Percentiles rank a stretch among this genome's conserved stretches.
Conservation (phyloP, 2,329 filamentous ascomycete species). For the Colletotrichum eleusines region DNA sequence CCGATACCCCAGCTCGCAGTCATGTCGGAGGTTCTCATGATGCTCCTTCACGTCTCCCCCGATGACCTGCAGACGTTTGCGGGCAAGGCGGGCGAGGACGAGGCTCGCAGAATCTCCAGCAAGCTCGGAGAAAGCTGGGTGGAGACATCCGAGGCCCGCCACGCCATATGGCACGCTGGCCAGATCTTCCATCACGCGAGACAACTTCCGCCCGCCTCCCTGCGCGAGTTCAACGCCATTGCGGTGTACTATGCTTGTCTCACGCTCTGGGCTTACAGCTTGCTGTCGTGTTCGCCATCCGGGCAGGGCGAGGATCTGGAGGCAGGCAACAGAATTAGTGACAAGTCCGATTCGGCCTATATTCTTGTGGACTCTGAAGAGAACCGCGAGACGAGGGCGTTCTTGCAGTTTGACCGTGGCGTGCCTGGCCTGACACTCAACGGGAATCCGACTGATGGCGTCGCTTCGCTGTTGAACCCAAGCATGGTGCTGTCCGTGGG, state of each 20-base stretch:
- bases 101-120: slow-evolving; percentile 51
- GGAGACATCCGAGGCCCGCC: slow-evolving; percentile 50
- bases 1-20: slow-evolving; percentile 37
- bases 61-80: slow-evolving; percentile 58
- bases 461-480: slow-evolving; percentile 30
- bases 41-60: slow-evolving; percentile 55
- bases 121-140: slow-evolving; percentile 52
- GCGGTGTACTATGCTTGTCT: slow-evolving; percentile 48
- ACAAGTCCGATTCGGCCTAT: background rate
- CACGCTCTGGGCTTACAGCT: slow-evolving; percentile 46
- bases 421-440: slow-evolving; percentile 34
- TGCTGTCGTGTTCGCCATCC: slow-evolving; percentile 29
- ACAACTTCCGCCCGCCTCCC: slow-evolving; percentile 37
- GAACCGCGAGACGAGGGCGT: slow-evolving; percentile 37
- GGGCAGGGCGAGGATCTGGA: slow-evolving; percentile 28
- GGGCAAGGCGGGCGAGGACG: slow-evolving; percentile 56
- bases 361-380: slow-evolving; percentile 38
- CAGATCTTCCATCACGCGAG: slow-evolving; percentile 46
- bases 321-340: background rate
- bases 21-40: slow-evolving; percentile 39
- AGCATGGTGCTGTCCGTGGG: slow-evolving; percentile 31
- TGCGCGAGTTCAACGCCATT: slow-evolving; percentile 45
- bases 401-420: slow-evolving; percentile 37
- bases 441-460: slow-evolving; percentile 33
- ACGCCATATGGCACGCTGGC: slow-evolving; percentile 48